Conservation (phyloP, 2,329 filamentous ascomycete species). For the Claviceps sp. region DNA sequence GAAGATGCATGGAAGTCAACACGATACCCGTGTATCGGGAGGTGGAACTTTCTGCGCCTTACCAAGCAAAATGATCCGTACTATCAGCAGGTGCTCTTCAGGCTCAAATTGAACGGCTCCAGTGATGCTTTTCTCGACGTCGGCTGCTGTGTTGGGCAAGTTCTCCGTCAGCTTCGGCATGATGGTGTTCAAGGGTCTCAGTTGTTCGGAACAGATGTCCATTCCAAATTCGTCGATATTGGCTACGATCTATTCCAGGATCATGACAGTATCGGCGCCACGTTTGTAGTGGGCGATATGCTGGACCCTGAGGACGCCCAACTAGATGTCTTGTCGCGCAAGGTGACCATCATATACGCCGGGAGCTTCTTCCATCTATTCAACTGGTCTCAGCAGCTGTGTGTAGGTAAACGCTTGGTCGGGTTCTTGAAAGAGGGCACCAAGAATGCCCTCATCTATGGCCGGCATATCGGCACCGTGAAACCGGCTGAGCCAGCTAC, state of each 20-base stretch:
- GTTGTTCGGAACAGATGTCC: conserved; percentile 37
- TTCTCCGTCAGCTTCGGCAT: conserved; percentile 33
- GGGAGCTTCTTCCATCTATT: conserved; percentile 38
- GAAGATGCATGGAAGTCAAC: conserved; percentile 32
- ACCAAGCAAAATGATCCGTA: conserved; percentile 25
- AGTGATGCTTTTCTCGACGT: conserved; percentile 32
- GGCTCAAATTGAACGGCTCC: conserved; percentile 25
- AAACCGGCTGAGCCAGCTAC: conserved; percentile 12
- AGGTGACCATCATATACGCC: conserved; percentile 34
- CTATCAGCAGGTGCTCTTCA: conserved; percentile 28
- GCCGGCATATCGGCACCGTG: conserved; percentile 33
- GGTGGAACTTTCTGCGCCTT: conserved; percentile 35
- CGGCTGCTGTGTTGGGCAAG: conserved; percentile 37
- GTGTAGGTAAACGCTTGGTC: conserved; percentile 29
- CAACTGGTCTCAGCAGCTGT: conserved; percentile 31
- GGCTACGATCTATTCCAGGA: conserved; percentile 54
- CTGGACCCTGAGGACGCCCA: conserved; percentile 25
- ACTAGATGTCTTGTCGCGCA: conserved; percentile 22
- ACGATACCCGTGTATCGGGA: conserved; percentile 32
- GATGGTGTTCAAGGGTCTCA: conserved; percentile 35
- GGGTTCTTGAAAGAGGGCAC: conserved; percentile 31
- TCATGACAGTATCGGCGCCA: conserved; percentile 28
- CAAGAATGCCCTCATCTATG: conserved; percentile 33
- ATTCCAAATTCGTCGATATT: conserved; percentile 37
- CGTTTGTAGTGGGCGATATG: conserved; percentile 38